Conservation (phyloP, 1,139 yeast genomes). For the Candida sanyaensis region DNA sequence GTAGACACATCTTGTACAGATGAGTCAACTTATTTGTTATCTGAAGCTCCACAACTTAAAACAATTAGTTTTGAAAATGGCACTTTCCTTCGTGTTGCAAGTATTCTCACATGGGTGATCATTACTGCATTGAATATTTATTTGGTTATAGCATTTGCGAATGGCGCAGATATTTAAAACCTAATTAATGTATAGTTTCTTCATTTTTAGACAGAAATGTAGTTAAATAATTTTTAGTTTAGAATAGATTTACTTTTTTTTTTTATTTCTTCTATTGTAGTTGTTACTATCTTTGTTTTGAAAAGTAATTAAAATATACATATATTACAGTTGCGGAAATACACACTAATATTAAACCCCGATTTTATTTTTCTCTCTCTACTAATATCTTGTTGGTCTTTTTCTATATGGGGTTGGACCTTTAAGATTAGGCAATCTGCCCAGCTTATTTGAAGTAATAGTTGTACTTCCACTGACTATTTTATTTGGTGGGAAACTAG, state of each 20-base stretch:
- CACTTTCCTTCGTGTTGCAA: conserved; percentile 48
- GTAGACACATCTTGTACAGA: conserved; percentile 20
- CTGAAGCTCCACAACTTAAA: conserved; percentile 9
- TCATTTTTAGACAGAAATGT: too few species aligned
- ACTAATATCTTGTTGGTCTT: conserved; percentile 25
- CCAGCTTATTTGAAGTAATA: conserved; percentile 11
- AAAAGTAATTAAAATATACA: neutral
- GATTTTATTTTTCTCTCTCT: neutral
- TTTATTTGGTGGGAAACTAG: conserved; percentile 48
- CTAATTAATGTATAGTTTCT: too few species aligned
- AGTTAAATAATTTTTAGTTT: too few species aligned
- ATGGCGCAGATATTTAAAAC: conserved; percentile 63
- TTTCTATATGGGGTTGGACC: conserved; percentile 32
- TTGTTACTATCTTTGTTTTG: neutral
- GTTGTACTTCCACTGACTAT: neutral
- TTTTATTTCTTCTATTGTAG: neutral
- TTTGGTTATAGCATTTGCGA: conserved; percentile 64
- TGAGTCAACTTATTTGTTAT: conserved; percentile 14
- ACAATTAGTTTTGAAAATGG: conserved; percentile 65
- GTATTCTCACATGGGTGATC: conserved; percentile 66
- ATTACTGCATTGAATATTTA: conserved; percentile 76
- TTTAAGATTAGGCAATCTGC: conserved; percentile 43
- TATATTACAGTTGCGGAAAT: conserved; percentile 2
- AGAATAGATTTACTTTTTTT: neutral
- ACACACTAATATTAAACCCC: neutral